These are phyloP conservation scores for Cubamyces lactineus DNA, from an alignment of 768 basidiomycete species.

Conservation along the genomic window DNA sequence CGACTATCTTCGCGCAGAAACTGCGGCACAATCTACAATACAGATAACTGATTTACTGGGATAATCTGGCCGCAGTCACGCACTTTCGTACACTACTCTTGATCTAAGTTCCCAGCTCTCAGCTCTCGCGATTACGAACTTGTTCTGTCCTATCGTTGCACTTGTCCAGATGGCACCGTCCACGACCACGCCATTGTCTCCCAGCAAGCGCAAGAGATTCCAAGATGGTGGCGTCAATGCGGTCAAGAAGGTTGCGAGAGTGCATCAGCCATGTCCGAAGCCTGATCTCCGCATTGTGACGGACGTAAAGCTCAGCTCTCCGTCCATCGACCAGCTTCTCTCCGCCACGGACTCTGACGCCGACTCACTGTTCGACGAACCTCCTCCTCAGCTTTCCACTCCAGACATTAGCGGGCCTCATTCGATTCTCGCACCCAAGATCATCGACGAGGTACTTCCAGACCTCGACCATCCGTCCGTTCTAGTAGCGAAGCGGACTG, in stretches of 20 bases:
- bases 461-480: constrained; percentile 1
- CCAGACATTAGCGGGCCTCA: constrained; percentile 8
- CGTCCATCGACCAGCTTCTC: constrained; percentile 10
- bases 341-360: constrained; percentile 23
- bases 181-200: not conserved
- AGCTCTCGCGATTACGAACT: not conserved
- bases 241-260: not conserved
- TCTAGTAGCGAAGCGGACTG: constrained; percentile 38
- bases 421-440: constrained; percentile 3
- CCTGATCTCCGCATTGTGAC: constrained; percentile 15
- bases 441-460: not conserved
- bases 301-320: constrained; percentile 6
- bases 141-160: not conserved
- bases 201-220: constrained; percentile 15
- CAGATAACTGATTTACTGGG: too few relatives aligned
- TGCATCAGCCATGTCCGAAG: not conserved
- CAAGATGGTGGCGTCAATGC: not conserved
- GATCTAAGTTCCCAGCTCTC: not conserved
- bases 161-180: not conserved
- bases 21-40: too few relatives aligned
- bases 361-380: constrained; percentile 59
- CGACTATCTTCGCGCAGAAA: too few relatives aligned
- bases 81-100: too few relatives aligned
- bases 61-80: too few relatives aligned
- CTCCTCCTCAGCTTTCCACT: constrained; percentile 10